Conservation (phyloP, 768 basidiomycete genomes). For the Dictyophora rubrovolvata region DNA sequence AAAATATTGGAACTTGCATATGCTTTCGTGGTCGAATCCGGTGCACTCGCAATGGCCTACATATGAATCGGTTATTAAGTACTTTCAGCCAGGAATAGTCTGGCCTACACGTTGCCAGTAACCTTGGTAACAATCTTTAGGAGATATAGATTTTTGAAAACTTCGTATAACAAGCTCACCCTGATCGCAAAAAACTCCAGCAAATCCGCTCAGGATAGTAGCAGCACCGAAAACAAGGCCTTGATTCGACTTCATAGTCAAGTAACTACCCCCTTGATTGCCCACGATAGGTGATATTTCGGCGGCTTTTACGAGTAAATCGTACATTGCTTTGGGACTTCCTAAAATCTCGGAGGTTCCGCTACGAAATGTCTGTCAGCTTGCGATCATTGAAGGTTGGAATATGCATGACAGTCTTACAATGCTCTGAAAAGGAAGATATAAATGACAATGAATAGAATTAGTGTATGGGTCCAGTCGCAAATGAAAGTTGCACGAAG, state of each 20-base stretch:
- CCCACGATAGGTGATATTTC: conserved; percentile 36
- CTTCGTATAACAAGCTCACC: conserved; percentile 19
- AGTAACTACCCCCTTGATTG: conserved; percentile 40
- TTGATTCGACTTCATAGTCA: conserved; percentile 46
- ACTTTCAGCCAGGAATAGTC: conserved; percentile 10
- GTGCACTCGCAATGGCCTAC: conserved; percentile 42
- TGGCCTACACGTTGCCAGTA: conserved; percentile 42
- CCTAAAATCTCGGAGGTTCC: conserved; percentile 29
- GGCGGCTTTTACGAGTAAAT: conserved; percentile 37
- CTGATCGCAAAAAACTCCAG: conserved; percentile 43
- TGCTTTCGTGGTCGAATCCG: conserved; percentile 40
- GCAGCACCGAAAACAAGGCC: conserved; percentile 34
- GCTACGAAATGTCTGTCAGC: conserved; percentile 21
- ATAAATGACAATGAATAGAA: conserved; percentile 32
- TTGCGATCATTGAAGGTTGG: background rate
- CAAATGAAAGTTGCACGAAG: conserved; percentile 37
- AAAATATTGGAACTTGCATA: conserved; percentile 35
- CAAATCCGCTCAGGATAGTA: conserved; percentile 30
- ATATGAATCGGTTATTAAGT: background rate
- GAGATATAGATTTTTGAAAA: background rate
- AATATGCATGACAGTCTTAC: conserved; percentile 9
- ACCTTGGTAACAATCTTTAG: conserved; percentile 20
- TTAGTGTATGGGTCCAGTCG: conserved; percentile 36
- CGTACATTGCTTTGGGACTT: conserved; percentile 32
- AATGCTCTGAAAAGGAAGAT: conserved; percentile 14